A percentile compares a stretch with the other conserved stretches of the same genome.
These are phyloP conservation scores for Phytophthora nicotianae DNA, from an alignment of 352 stramenopile species.

Conservation along the genomic window DNA sequence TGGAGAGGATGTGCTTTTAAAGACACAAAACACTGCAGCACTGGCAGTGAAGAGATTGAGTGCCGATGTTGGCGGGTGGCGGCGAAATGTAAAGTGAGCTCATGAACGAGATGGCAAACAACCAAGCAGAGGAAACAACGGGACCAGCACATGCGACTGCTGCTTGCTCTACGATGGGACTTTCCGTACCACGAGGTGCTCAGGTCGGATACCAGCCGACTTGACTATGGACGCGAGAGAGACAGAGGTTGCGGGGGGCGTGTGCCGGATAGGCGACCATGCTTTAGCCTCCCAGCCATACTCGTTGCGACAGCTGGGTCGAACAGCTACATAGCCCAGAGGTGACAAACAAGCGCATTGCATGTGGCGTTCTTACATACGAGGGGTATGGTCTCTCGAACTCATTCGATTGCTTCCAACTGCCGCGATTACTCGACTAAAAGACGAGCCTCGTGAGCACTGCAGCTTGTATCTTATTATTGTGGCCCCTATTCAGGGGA, in stretches of 20 bases:
- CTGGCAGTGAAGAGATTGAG: slow-evolving; percentile 15
- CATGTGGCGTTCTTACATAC: slow-evolving; percentile 19
- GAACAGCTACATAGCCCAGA: slow-evolving; percentile 23
- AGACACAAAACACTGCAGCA: slow-evolving; percentile 10
- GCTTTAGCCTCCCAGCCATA: slow-evolving; percentile 32
- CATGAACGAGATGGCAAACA: slow-evolving; percentile 21
- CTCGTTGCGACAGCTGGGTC: slow-evolving; percentile 26
- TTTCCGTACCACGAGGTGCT: slow-evolving; percentile 33
- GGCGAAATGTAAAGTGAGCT: slow-evolving; percentile 47
- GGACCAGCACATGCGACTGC: slow-evolving; percentile 17
- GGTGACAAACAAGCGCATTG: slow-evolving; percentile 23
- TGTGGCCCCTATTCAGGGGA: background rate
- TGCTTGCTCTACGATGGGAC: slow-evolving; percentile 36
- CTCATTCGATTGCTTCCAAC: slow-evolving; percentile 2
- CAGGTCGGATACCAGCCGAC: slow-evolving; percentile 22
- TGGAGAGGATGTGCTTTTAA: slow-evolving; percentile 28
- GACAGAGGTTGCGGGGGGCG: slow-evolving; percentile 33
- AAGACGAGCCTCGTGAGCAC: slow-evolving; percentile 21
- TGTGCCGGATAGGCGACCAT: slow-evolving; percentile 31
- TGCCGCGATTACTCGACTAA: slow-evolving; percentile 21
- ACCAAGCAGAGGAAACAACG: slow-evolving; percentile 12
- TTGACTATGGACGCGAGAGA: slow-evolving; percentile 37
- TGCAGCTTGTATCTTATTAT: slow-evolving; percentile 12
- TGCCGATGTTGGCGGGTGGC: slow-evolving; percentile 27
- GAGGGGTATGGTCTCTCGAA: slow-evolving; percentile 22